Conservation (phyloP, 345 rosid genomes). For the Euphorbia lathyris region DNA sequence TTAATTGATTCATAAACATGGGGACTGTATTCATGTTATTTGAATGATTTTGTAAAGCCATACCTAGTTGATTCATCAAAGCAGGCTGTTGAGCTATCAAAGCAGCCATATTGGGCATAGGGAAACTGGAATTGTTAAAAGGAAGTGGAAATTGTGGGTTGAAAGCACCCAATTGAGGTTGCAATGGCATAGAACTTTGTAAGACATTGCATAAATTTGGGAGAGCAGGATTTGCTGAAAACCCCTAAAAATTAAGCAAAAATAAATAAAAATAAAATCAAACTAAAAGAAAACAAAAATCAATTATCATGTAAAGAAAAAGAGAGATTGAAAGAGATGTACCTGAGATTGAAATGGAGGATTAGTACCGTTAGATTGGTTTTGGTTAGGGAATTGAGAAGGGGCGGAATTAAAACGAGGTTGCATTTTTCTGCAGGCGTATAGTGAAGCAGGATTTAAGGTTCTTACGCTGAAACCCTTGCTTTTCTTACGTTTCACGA, state of each 20-base stretch:
- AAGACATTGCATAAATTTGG: slow-evolving; percentile 5
- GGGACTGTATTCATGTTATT: slow-evolving; percentile 12
- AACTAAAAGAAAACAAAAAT: neutral
- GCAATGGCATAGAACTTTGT: slow-evolving; percentile 21
- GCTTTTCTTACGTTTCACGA: neutral
- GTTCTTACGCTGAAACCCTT: neutral
- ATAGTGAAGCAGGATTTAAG: slow-evolving; percentile 11
- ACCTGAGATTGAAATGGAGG: slow-evolving; percentile 8
- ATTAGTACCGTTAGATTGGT: neutral
- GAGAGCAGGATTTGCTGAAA: slow-evolving; percentile 8
- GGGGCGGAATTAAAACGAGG: slow-evolving; percentile 9
- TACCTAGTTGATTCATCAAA: slow-evolving; percentile 22
- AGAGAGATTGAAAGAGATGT: neutral
- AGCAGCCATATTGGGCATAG: slow-evolving; percentile 24
- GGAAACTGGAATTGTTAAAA: slow-evolving; percentile 19
- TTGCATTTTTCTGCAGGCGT: slow-evolving; percentile 9
- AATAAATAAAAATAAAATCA: neutral
- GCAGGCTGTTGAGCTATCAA: slow-evolving; percentile 35
- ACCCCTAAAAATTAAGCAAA: slow-evolving; percentile 11
- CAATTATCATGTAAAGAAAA: neutral
- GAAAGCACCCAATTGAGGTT: slow-evolving; percentile 33
- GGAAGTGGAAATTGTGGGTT: slow-evolving; percentile 41
- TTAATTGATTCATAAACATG: slow-evolving; percentile 26
- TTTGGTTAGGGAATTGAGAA: slow-evolving; percentile 2
- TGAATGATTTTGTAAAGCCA: slow-evolving; percentile 13